These are phyloP conservation scores for Xylaria venustula DNA, from an alignment of 495 filamentous ascomycete species.

Conservation along the genomic window DNA sequence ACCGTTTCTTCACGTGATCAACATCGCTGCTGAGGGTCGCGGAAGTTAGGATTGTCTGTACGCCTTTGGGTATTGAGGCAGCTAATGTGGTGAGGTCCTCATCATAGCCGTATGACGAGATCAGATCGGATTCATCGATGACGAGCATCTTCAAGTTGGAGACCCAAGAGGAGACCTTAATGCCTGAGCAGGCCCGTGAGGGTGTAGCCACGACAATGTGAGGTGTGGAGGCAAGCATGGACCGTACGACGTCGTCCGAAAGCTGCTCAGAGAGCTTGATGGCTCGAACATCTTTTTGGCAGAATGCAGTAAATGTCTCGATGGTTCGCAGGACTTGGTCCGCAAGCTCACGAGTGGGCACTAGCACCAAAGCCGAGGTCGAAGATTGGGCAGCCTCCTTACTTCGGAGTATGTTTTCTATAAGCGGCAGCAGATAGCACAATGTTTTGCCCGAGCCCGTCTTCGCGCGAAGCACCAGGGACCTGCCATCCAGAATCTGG, in stretches of 20 bases:
- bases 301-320: slow-evolving; percentile 72
- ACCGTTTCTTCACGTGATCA: slow-evolving; percentile 78
- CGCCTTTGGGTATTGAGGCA: slow-evolving; percentile 71
- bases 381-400: slow-evolving; percentile 55
- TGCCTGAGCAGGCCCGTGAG: slow-evolving; percentile 66
- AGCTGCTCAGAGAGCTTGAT: slow-evolving; percentile 87
- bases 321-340: slow-evolving; percentile 79
- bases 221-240: slow-evolving; percentile 81
- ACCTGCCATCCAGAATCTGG: slow-evolving; percentile 82
- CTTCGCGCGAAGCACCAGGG: slow-evolving; percentile 86
- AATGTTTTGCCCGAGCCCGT: slow-evolving; percentile 95
- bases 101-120: slow-evolving; percentile 93
- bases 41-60: slow-evolving; percentile 91
- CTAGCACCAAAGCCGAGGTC: slow-evolving; percentile 75
- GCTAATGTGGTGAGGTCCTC: slow-evolving; percentile 80
- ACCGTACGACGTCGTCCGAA: slow-evolving; percentile 78
- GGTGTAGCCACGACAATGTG: slow-evolving; percentile 91
- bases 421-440: slow-evolving; percentile 90
- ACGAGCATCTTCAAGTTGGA: slow-evolving; percentile 76
- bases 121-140: slow-evolving; percentile 91
- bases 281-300: slow-evolving; percentile 74
- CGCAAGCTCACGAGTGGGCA: slow-evolving; percentile 91
- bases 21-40: slow-evolving; percentile 87
- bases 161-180: slow-evolving; percentile 66
- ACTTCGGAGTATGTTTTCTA: slow-evolving; percentile 74